Evolutionary conservation across 2,329 filamentous ascomycete genomes (phyloP), one percentile per base, ranked within the genome.

Genomic region (Trichoderma sp.): DNA sequence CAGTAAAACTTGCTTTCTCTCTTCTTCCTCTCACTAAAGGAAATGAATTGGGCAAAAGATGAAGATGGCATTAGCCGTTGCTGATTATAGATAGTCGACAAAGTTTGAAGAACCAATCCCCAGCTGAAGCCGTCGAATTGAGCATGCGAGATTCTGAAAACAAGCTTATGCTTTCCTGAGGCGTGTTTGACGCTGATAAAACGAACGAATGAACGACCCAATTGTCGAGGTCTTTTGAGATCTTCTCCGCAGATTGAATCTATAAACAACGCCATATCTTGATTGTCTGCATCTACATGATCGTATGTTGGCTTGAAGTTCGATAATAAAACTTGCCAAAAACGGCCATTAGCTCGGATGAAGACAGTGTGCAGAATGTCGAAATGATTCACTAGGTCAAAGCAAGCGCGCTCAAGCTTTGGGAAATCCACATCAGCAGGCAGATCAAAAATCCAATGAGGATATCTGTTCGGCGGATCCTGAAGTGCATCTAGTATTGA

Each of bases 101-200:
- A n/a, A 34, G 51, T 39, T 62, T 63, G 51, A 21, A 68, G 65
- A 72, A 69, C 65, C 14, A 39, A 24, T 28, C 57, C 71, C 56
- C 64, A 68, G 39, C 71, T 72, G 14, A 72, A 69, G 9, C 63
- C 71, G 53, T 72, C 71, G 32, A 69, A 72, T 39, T 69, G 63
- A 26, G 71, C 53, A 56, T 72, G 71, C 8, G 71, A 72, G 53
- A 72, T 69, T 24, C 71, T 60, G 64, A 71, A 71, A 0, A 71
- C 47, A 28, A 71, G 53, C 14, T 68, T 67, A n/a, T 70, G 57
- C n/a, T 63, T 63, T 26, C 67, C 67, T 21, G 67, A 63, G 28
- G 11, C 18, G 28, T 70, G 67, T 32, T 36, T 53, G 36, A 70
- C 30, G 15, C 28, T 32, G 39, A 70, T 43, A 3, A 70, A 63